A percentile compares a stretch with the other conserved stretches of the same genome.
phyloP scores from a whole-genome alignment of 768 basidiomycete species.

The Lactarius psammicola region DNA sequence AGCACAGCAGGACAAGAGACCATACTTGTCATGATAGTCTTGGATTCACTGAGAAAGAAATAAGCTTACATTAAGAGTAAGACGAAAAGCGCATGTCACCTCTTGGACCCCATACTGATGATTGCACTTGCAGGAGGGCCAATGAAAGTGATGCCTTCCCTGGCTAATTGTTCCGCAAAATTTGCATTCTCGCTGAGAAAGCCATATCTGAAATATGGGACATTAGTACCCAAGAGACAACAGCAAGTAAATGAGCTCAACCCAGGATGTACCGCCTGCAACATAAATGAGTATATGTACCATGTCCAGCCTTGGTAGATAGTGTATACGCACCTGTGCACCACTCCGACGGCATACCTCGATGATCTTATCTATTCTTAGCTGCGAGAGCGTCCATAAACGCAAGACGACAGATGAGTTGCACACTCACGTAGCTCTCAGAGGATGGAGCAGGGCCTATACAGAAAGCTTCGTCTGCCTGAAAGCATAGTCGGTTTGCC shows the following conservation, averaged over 20 bases:
- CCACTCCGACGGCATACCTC: constrained; percentile 77
- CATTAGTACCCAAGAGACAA: background rate
- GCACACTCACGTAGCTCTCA: constrained; percentile 77
- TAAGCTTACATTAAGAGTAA: background rate
- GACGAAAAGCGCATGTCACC: constrained; percentile 43
- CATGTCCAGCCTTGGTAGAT: background rate
- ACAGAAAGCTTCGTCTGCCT: constrained; percentile 59
- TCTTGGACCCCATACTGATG: constrained; percentile 93
- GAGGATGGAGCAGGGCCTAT: constrained; percentile 89
- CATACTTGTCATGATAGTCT: constrained; percentile 88
- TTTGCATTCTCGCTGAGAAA: constrained; percentile 90
- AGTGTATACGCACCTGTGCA: constrained; percentile 61
- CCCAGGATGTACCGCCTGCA: constrained; percentile 90
- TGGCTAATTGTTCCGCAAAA: constrained; percentile 72
- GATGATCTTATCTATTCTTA: constrained; percentile 85
- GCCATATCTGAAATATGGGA: constrained; percentile 55
- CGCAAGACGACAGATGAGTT: background rate
- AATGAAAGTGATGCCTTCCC: constrained; percentile 84
- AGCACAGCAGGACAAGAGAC: background rate
- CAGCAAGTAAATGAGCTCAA: constrained; percentile 35
- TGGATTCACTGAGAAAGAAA: constrained; percentile 67
- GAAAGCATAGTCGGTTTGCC: constrained; percentile 15
- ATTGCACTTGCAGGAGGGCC: constrained; percentile 89
- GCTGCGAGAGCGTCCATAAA: constrained; percentile 41
- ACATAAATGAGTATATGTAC: background rate